A percentile compares a stretch with the other conserved stretches of the same genome.
Evolutionary conservation across 2,329 filamentous ascomycete species (phyloP).

Genomic region (Dactylellina drechsleri): DNA sequence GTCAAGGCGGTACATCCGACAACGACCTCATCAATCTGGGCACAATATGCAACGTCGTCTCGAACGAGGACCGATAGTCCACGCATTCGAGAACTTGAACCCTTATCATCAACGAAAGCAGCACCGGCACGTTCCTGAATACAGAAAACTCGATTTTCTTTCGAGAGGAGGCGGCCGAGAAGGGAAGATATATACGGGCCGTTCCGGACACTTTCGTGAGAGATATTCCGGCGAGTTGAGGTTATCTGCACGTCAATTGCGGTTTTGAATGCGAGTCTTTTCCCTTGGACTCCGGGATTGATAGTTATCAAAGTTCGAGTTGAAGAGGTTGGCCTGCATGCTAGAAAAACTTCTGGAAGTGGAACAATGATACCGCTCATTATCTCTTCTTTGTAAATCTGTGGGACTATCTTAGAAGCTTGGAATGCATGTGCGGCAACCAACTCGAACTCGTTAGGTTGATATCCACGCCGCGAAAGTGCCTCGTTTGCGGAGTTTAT

Average conservation of each 20-base stretch:
- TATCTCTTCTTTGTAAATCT: constrained; percentile 7
- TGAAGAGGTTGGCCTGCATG: too few relatives aligned
- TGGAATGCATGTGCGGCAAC: constrained; percentile 30
- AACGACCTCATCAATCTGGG: too few relatives aligned
- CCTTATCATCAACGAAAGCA: too few relatives aligned
- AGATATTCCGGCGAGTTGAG: constrained; percentile 28
- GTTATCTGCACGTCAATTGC: constrained; percentile 43
- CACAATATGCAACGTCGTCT: too few relatives aligned
- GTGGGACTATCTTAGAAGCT: constrained; percentile 16
- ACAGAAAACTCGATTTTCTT: not conserved
- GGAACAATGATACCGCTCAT: too few relatives aligned
- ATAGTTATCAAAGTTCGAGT: too few relatives aligned
- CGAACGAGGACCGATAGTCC: too few relatives aligned
- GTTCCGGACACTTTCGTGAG: constrained; percentile 34
- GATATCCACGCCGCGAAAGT: constrained; percentile 11
- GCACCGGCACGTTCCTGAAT: too few relatives aligned
- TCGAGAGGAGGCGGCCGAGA: constrained; percentile 20
- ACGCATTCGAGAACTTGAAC: too few relatives aligned
- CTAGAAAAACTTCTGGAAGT: too few relatives aligned
- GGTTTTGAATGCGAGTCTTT: constrained; percentile 3
- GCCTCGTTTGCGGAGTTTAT: constrained; percentile 7
- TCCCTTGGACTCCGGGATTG: too few relatives aligned
- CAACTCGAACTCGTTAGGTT: constrained; percentile 17
- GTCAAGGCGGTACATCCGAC: too few relatives aligned
- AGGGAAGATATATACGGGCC: constrained; percentile 26